phyloP scores from a whole-genome alignment of 331 rosid genomes.

The Arachis monticola region DNA sequence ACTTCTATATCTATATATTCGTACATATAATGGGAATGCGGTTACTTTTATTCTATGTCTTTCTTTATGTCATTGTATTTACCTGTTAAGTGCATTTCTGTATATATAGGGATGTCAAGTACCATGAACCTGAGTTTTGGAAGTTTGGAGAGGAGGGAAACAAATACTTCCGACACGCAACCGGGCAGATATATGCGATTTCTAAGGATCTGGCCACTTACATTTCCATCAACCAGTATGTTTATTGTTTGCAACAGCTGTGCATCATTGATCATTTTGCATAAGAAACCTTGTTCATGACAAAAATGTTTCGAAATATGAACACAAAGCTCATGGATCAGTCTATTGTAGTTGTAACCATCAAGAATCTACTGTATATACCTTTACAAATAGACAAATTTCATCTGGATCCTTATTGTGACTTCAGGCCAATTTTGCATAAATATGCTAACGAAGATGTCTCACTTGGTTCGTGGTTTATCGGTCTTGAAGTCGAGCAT shows the following conservation, averaged over 20 bases:
- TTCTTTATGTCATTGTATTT: conserved; percentile 24
- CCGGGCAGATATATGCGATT: conserved; percentile 97
- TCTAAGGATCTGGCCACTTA: conserved; percentile 92
- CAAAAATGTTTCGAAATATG: conserved; percentile 1
- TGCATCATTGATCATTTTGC: not conserved
- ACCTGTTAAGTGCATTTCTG: conserved; percentile 24
- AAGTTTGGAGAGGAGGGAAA: conserved; percentile 98
- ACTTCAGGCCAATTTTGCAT: conserved; percentile 76
- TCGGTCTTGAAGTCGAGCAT: conserved; percentile 84
- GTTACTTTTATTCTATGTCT: conserved; percentile 20
- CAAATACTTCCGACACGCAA: conserved; percentile 96
- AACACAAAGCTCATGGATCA: conserved; percentile 11
- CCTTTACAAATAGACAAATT: not conserved
- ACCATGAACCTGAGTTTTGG: conserved; percentile 98
- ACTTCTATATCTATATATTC: conserved; percentile 15
- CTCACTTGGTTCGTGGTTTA: conserved; percentile 85
- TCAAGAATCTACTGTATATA: not conserved
- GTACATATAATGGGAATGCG: conserved; percentile 14
- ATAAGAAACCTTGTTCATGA: not conserved
- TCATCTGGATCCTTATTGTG: conserved; percentile 36
- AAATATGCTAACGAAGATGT: conserved; percentile 89
- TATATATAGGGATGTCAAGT: conserved; percentile 77
- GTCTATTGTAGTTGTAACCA: not conserved
- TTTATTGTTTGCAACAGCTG: conserved; percentile 18
- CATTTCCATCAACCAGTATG: conserved; percentile 88